phyloP scores from a whole-genome alignment of 2,329 filamentous ascomycete genomes.

The Lizonia empirigonia region DNA sequence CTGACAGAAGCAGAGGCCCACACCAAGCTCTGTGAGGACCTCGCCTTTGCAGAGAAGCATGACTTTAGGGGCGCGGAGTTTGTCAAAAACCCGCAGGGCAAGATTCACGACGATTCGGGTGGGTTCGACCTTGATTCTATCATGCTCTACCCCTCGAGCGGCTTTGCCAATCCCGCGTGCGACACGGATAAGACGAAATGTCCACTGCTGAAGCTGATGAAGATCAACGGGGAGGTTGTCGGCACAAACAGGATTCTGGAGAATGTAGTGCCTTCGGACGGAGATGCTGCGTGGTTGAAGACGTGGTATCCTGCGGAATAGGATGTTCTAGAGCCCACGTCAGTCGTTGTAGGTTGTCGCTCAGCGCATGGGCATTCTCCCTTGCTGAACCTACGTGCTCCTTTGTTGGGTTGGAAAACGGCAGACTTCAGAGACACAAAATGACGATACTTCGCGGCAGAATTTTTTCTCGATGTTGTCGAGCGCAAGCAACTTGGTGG shows the following conservation, averaged over 20 bases:
- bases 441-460: no score
- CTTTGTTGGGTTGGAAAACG: no score
- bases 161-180: not conserved
- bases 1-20: not conserved
- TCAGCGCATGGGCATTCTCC: no score
- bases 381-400: no score
- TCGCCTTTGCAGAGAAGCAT: not conserved
- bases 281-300: conserved; percentile 9
- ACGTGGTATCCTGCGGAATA: conserved; percentile 5
- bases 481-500: no score
- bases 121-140: conserved; percentile 13
- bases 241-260: not conserved
- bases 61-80: not conserved
- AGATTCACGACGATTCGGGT: conserved; percentile 1
- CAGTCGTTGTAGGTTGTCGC: no score
- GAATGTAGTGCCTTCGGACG: not conserved
- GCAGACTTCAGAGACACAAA: no score
- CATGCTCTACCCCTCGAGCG: conserved; percentile 1
- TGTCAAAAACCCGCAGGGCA: not conserved
- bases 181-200: not conserved
- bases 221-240: not conserved
- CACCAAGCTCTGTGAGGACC: not conserved
- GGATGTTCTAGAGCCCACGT: no score
- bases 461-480: no score
- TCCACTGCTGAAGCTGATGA: not conserved